Conservation (phyloP, 148 eudicot genomes). For the Cornus florida region DNA sequence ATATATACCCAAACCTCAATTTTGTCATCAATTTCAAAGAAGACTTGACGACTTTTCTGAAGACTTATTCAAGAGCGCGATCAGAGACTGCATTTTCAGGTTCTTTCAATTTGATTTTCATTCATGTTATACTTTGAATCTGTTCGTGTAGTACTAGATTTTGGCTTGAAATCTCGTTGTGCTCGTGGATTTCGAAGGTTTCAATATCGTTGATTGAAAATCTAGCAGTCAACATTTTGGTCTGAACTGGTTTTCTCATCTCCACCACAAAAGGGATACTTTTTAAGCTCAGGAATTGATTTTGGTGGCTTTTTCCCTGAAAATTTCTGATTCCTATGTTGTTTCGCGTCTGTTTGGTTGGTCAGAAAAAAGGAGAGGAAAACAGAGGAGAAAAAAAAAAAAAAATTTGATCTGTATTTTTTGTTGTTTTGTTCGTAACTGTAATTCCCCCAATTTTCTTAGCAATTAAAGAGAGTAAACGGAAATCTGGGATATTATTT, state of each 20-base stretch:
- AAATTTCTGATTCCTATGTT: background rate
- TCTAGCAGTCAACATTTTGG: background rate
- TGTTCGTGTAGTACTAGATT: background rate
- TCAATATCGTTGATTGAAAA: background rate
- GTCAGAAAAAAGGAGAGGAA: background rate
- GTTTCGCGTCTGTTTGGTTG: conserved; percentile 1
- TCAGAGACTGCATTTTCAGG: conserved; percentile 1
- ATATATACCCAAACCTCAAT: background rate
- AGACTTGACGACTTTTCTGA: background rate
- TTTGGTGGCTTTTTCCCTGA: background rate
- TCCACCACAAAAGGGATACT: no score
- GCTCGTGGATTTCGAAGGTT: background rate
- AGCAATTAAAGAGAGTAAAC: background rate
- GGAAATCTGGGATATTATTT: background rate
- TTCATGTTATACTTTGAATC: background rate
- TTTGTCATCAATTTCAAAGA: conserved; percentile 12
- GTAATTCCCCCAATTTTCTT: background rate
- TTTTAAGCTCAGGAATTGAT: background rate
- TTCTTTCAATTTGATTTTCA: conserved; percentile 1
- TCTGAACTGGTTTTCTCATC: no score
- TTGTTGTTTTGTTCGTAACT: no score
- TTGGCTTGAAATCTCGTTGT: background rate
- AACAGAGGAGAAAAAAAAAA: no score
- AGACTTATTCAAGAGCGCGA: conserved; percentile 7
- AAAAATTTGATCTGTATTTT: background rate